Base-by-base conservation (phyloP, 176 grass and related monocot genomes). In the Elymus sibiricus region DNA sequence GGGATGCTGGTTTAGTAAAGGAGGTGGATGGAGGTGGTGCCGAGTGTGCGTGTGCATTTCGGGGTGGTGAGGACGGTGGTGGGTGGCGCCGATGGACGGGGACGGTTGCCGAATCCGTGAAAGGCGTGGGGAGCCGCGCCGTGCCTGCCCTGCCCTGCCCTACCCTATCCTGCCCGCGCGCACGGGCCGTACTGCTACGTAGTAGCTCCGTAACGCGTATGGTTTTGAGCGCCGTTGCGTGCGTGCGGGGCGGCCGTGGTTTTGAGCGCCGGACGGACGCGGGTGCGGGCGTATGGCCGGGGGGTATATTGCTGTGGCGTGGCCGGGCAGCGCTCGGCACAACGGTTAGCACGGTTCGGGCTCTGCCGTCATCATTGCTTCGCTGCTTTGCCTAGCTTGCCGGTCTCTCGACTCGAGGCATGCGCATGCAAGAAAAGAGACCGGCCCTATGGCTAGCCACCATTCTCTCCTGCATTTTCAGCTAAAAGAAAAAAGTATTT, bases 51-150 rank as follows among this genome's bases (percentile, higher is more conserved):
- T 86, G 83, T 53, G 58, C 79, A 74, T 74, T 90, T 90, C 8
- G 80, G 76, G 89, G 75, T 47, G 42, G 88, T 0, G 79, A 90
- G 84, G 84, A 90, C 73, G 11, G 43, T 5, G 35, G 51, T 29
- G 56, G 65, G 17, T 25, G 56, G 32, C 27, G 81, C 72, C 87
- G 8, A 87, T 68, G 22, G 86, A 91, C 40, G 92, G 83, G n/a
- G 46, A 70, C 56, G 73, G 80, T 87, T 98, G 83, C 95, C 89
- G 53, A 83, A 88, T 89, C 77, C 24, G 93, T 95, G 93, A 98
- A 98, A 98, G 67, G 27, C 26, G 58, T 37, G 59, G 80, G 77
- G 72, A 25, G 7, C 24, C 25, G 71, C 71, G 42, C 42, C 71
- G 71, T 74, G 71, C 71, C 38, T 25, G 69, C 9, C 68, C 19